These are phyloP conservation scores for Sanguinoderma infundibulare DNA, from an alignment of 1,284 basidiomycete species.

Conservation along the genomic window DNA sequence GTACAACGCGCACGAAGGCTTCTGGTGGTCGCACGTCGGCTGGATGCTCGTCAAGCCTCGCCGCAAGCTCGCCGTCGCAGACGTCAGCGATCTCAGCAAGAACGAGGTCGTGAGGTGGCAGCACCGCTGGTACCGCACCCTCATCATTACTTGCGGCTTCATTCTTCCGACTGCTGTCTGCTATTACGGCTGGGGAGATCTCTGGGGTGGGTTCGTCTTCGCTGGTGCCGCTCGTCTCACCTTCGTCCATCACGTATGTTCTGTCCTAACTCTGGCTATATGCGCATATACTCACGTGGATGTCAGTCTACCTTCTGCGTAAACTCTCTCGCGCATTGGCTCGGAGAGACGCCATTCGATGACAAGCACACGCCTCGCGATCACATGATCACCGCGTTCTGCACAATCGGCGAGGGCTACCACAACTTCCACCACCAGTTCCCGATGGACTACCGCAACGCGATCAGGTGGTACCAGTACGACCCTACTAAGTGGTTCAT, in stretches of 20 bases:
- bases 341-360: slow-evolving; percentile 91
- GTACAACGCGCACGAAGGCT: slow-evolving; percentile 88
- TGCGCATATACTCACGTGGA: slow-evolving; percentile 2
- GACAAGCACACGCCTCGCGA: slow-evolving; percentile 95
- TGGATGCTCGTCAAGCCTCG: slow-evolving; percentile 95
- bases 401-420: slow-evolving; percentile 92
- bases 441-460: slow-evolving; percentile 94
- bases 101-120: slow-evolving; percentile 87
- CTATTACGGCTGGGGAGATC: slow-evolving; percentile 85
- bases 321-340: slow-evolving; percentile 94
- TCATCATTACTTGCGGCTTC: slow-evolving; percentile 79
- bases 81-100: slow-evolving; percentile 84
- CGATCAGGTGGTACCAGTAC: slow-evolving; percentile 92
- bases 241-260: slow-evolving; percentile 88
- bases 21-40: slow-evolving; percentile 82
- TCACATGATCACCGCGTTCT: slow-evolving; percentile 86
- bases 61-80: slow-evolving; percentile 85
- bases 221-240: slow-evolving; percentile 83
- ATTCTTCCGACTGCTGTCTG: slow-evolving; percentile 78
- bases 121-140: slow-evolving; percentile 77
- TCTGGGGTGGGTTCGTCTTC: slow-evolving; percentile 83
- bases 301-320: slow-evolving; percentile 90
- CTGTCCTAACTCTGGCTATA: background rate
- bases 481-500: slow-evolving; percentile 95
- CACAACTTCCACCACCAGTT: slow-evolving; percentile 98